Conservation (phyloP, 768 basidiomycete species). For the Rhizopogon vesiculosus region DNA sequence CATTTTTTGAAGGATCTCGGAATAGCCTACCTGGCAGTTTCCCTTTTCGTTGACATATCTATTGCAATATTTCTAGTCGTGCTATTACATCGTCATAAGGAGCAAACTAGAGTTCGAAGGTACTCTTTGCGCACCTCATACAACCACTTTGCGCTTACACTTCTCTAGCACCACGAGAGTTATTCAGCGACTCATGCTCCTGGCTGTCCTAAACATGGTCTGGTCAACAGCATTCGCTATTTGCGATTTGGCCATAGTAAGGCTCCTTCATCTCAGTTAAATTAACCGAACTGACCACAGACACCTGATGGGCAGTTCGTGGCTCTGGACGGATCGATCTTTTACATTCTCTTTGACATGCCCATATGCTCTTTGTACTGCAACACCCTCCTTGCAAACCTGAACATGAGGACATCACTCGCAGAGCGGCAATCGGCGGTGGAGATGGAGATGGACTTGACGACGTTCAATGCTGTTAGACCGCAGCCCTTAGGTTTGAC, state of each 20-base stretch:
- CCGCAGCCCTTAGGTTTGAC: background rate
- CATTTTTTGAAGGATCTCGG: background rate
- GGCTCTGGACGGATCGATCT: too few relatives aligned
- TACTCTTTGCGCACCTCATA: background rate
- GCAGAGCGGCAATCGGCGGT: background rate
- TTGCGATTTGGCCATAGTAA: background rate
- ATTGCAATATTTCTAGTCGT: background rate
- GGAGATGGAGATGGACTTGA: background rate
- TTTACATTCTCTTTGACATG: conserved; percentile 6
- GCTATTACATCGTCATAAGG: background rate
- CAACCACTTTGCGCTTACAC: background rate
- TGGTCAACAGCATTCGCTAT: background rate
- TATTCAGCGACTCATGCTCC: background rate
- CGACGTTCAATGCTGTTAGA: background rate
- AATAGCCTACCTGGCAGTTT: background rate
- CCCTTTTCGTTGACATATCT: background rate
- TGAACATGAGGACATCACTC: conserved; percentile 7
- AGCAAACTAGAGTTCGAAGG: background rate
- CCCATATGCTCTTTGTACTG: conserved; percentile 14
- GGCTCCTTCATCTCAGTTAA: background rate
- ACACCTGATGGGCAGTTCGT: background rate
- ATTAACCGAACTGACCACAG: background rate
- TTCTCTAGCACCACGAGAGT: background rate
- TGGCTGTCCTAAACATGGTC: background rate
- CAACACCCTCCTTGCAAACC: conserved; percentile 15